Base-by-base conservation (phyloP, 2,329 filamentous ascomycete species). In the Plenodomus tracheiphilus region DNA sequence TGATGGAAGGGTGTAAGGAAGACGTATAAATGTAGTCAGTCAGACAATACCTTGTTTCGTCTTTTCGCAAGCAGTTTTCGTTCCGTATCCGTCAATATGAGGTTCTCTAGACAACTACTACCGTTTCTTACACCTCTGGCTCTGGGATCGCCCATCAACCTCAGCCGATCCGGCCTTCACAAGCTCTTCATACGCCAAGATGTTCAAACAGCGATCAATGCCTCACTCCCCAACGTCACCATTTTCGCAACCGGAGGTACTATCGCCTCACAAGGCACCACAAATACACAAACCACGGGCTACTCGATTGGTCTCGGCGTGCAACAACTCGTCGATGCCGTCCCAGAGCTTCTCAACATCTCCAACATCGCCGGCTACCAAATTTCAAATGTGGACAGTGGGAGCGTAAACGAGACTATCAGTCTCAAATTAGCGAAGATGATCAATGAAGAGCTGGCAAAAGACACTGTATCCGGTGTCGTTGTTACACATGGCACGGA, bases 401-500 rank as follows among this genome's bases (percentile, higher is more conserved):
- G 66, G 4, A 63, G 57, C 20, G 58, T 85, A 54, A 82, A 79
- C 22, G 69, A 77, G 16, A 73, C 68, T 5, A 75, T 81, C 44
- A 73, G 80, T 28, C 69, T 83, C 17, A 74, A 71, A 20, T 61
- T 85, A 30, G 74, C 77, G 5, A 71, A 77, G 19, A 68, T 73
- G 46, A 78, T 84, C 43, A 78, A 81, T 46, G 58, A 61, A 11
- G 79, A 80, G 46, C 71, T 84, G 3, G 75, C 77, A 20, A 74
- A 74, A 48, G 62, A 65, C 0, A 69, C 72, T 1, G 66, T 77
- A 34, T 58, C 66, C 9, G 69, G 82, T 30, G 81, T 79, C 6
- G 81, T 86, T 5, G 72, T 87, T 44, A 86, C 84, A 0, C 84
- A 87, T 58, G 84, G 85, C 40, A 87, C 85, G 8, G 85, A 87